Base-by-base conservation (phyloP, 768 basidiomycete species). In the Hysterangium stoloniferum region DNA sequence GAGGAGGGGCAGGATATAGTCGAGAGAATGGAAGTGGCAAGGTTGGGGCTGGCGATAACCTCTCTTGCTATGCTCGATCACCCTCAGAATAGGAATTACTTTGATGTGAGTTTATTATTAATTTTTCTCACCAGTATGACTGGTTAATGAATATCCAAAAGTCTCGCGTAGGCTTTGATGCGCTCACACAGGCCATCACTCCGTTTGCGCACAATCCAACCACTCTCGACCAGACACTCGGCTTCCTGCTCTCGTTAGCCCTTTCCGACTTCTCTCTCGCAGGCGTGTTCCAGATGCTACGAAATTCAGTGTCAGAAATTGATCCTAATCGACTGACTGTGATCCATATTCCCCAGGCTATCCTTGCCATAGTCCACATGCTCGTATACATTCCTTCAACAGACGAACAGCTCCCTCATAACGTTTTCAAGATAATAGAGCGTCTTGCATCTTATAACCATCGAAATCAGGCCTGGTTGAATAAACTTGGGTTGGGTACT, bases 391-490 rank as follows among this genome's bases (percentile, higher is more conserved):
- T 36, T 13, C 68, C 34, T 1, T 17, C 40, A 3, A 32, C 25
- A 17, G 44, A 45, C 17, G 44, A 20, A 13, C 13, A 11, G 1
- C 64, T 80, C 56, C 76, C 80, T 9, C 76, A 78, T 52, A 69
- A 72, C 19, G 62, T 80, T 6, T 76, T 76, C 62, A 82, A 76
- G 57, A 62, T 85, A 9, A 64, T 87, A 45, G 88, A 89, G 52
- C 68, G 75, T 3, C 68, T 90, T 2, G 73, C 77, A 4, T 68
- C 68, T 6, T 68, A 73, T 27, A 79, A 71, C 52, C 88, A 89
- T 62, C 71, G 82, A 31, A 90, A 90, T 59, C 79, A 79, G 19
- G 82, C 79, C 8, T 66, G 84, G 8, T 66, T 91, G 38, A 80
- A 78, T 58, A 78, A 70, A 55, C 62, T 81, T 13, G 77, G 76